Evolutionary conservation across 306 rosid species (phyloP), one percentile per base, ranked within the genome.

Genomic region (Crataegus laevigata): DNA sequence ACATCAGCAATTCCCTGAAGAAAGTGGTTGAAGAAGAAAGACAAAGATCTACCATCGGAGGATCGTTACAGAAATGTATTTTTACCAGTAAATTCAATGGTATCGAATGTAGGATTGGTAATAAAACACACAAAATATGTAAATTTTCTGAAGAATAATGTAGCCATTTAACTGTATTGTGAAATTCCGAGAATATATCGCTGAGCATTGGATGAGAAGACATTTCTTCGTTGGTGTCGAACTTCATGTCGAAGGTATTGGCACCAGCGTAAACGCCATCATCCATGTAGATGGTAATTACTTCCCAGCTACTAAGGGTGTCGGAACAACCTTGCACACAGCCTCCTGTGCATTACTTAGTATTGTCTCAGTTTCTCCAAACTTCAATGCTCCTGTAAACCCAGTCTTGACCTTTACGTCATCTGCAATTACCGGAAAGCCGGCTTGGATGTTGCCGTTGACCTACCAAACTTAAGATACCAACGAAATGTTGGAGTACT

Each of bases 81-180:
- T 91, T 89, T 79, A 81, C 82, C 74, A 70, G 90, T 83, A 87
- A 83, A 70, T 94, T 90, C 79, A 81, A 78, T 73, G 96, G 97
- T 32, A 82, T 94, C 40, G 87, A 87, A 30, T 90, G 98, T 63
- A 90, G 82, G 83, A 85, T 91, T 75, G 97, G 98, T 51, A 75
- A 78, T 8, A 94, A 87, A 88, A 71, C 73, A 65, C 76, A 85
- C 54, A 82, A 84, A 26, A 80, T 94, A 38, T 83, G 97, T 77
- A 84, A 84, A 77, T 24, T 87, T 73, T 71, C 81, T 24, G 89
- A 87, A 50, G 73, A 79, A 73, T 82, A 52, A 69, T 25, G 34
- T 38, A 21, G 9, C 38, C 9, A 1, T 34, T 45, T 6, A 40
- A 42, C 18, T 55, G 6, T 4, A 15, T 0, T 5, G 8, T 47